Evolutionary conservation across 257 asterid genomes (phyloP).

Genomic region (Scutellaria minor): DNA sequence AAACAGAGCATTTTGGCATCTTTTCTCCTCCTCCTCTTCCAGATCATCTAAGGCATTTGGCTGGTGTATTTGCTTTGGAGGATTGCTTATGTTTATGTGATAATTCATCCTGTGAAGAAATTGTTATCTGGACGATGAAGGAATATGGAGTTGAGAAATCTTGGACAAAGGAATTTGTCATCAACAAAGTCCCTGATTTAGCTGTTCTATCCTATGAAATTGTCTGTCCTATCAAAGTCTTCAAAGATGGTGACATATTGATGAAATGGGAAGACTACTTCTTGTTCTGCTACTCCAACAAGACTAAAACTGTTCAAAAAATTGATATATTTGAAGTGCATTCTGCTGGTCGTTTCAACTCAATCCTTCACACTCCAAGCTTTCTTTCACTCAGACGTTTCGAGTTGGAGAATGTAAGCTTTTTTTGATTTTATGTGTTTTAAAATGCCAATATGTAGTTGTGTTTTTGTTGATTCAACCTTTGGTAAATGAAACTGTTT

Average conservation of each 20-base stretch:
- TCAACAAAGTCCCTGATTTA: not conserved
- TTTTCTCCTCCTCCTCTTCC: not conserved
- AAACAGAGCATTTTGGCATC: not conserved
- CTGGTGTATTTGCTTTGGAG: not conserved
- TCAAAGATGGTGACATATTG: not conserved
- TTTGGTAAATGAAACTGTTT: no score
- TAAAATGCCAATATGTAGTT: no score
- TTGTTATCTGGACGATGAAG: not conserved
- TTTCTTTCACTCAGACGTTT: not conserved
- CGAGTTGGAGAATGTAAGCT: not conserved
- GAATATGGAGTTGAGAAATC: not conserved
- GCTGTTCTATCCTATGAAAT: not conserved
- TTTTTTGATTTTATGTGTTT: not conserved
- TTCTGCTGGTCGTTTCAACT: no score
- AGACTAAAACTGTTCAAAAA: not conserved
- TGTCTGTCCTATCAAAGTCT: not conserved
- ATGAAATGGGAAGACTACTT: not conserved
- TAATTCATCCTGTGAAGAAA: no score
- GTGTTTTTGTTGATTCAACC: no score
- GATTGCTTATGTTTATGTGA: not conserved
- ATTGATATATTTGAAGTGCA: no score
- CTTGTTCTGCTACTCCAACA: not conserved
- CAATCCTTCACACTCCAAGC: conserved; percentile 3
- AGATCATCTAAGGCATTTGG: not conserved
- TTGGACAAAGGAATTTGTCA: not conserved